Evolutionary conservation across 2,329 filamentous ascomycete species (phyloP).

Genomic region (Meredithiella fracta): DNA sequence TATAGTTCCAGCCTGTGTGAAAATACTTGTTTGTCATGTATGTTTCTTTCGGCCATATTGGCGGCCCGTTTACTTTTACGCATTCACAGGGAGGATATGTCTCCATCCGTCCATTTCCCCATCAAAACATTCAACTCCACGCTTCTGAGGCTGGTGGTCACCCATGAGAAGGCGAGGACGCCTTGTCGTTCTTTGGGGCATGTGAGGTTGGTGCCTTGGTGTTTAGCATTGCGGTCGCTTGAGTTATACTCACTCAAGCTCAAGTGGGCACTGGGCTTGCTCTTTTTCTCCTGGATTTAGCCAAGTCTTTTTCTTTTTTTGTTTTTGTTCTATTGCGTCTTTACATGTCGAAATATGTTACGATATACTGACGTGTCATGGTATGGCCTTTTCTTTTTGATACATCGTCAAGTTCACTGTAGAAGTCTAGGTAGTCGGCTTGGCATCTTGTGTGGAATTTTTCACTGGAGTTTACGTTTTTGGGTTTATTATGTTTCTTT

Average conservation of each 20-base stretch:
- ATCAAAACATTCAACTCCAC: background rate
- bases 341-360: background rate
- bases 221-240: too few species aligned
- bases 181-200: too few species aligned
- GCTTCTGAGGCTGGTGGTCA: background rate
- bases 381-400: background rate
- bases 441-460: background rate
- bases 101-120: background rate
- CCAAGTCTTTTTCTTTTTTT: too few species aligned
- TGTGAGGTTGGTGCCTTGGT: too few species aligned
- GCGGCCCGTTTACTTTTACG: too few species aligned
- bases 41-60: background rate
- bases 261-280: too few species aligned
- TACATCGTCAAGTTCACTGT: background rate
- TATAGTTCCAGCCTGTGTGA: background rate
- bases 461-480: background rate
- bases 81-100: background rate
- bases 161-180: too few species aligned
- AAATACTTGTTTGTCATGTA: background rate
- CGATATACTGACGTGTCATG: background rate
- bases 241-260: background rate
- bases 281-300: background rate
- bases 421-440: too few species aligned
- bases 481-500: background rate
- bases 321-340: too few species aligned